Evolutionary conservation across 2,329 filamentous ascomycete species (phyloP).

Genomic region (Monilinia vaccinii-corymbosi): DNA sequence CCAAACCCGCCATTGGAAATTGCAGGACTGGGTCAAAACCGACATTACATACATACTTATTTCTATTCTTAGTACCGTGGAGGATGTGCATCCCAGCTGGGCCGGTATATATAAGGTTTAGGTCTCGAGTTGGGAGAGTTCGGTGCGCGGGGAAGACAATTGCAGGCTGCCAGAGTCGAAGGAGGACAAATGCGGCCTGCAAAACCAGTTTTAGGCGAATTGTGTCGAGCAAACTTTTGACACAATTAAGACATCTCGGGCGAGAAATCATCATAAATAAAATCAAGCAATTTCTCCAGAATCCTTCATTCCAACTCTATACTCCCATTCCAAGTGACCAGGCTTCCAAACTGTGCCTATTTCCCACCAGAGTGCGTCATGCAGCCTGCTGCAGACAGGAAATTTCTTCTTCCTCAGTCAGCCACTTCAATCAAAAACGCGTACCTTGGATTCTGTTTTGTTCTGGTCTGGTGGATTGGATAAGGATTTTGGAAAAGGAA

Average conservation of each 20-base stretch:
- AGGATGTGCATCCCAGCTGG: neutral
- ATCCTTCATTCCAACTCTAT: neutral
- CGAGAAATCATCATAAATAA: constrained; percentile 3
- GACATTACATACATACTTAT: constrained; percentile 4
- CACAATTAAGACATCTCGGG: neutral
- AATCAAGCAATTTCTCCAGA: constrained; percentile 6
- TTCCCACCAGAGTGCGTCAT: neutral
- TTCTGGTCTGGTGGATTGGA: neutral
- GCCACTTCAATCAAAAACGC: constrained; percentile 2
- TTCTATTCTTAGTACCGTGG: constrained; percentile 2
- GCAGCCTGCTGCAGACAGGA: neutral
- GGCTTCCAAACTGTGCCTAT: constrained; percentile 2
- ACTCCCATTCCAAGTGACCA: neutral
- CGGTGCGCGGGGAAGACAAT: neutral
- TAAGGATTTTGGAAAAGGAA: neutral
- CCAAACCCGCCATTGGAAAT: neutral
- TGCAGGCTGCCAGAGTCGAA: neutral
- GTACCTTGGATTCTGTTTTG: neutral
- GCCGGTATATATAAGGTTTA: constrained; percentile 5
- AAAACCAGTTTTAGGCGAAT: neutral
- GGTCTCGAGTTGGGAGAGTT: neutral
- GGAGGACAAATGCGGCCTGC: neutral
- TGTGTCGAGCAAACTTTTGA: neutral
- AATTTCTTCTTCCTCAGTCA: constrained; percentile 7
- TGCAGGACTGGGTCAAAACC: neutral